Evolutionary conservation across 2,329 filamentous ascomycete genomes (phyloP).

Genomic region (Paraphaeosphaeria minitans): DNA sequence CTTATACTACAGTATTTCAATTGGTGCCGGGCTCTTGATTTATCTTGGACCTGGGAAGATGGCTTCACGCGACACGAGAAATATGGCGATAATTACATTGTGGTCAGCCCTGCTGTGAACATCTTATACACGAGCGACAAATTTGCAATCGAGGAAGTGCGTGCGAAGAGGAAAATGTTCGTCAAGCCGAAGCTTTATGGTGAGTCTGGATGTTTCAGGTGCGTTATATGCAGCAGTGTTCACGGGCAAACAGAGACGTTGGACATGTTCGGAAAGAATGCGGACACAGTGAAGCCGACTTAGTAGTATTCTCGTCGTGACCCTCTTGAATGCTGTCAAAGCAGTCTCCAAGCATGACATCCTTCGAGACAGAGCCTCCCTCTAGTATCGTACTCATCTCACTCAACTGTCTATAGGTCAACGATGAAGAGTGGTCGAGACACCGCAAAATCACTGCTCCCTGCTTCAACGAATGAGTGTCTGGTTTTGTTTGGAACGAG

Average conservation of each 20-base stretch:
- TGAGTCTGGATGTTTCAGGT: constrained; percentile 11
- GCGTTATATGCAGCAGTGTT: background rate
- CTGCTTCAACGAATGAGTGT: constrained; percentile 53
- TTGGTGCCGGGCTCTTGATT: constrained; percentile 23
- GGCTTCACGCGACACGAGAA: constrained; percentile 16
- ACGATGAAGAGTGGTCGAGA: constrained; percentile 48
- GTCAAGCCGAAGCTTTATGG: constrained; percentile 29
- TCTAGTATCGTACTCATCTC: too few species aligned
- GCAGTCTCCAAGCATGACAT: too few species aligned
- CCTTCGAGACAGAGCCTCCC: too few species aligned
- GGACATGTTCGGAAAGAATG: constrained; percentile 27
- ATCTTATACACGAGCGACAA: constrained; percentile 25
- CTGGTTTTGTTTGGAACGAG: constrained; percentile 59
- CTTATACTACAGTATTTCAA: constrained; percentile 9
- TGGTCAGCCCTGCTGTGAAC: constrained; percentile 22
- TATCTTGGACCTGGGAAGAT: constrained; percentile 25
- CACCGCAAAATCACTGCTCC: constrained; percentile 51
- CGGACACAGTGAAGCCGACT: constrained; percentile 23
- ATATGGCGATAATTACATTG: constrained; percentile 22
- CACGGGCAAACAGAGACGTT: constrained; percentile 15
- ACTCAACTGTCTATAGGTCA: constrained; percentile 10
- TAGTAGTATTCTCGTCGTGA: too few species aligned
- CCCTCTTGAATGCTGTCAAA: too few species aligned
- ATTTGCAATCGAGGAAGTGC: constrained; percentile 19
- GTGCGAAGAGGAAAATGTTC: constrained; percentile 27